Percentiles rank a stretch among this genome's conserved stretches.
Conservation (phyloP, 2,329 filamentous ascomycete species). For the Mycosphaerelloides madeirae region DNA sequence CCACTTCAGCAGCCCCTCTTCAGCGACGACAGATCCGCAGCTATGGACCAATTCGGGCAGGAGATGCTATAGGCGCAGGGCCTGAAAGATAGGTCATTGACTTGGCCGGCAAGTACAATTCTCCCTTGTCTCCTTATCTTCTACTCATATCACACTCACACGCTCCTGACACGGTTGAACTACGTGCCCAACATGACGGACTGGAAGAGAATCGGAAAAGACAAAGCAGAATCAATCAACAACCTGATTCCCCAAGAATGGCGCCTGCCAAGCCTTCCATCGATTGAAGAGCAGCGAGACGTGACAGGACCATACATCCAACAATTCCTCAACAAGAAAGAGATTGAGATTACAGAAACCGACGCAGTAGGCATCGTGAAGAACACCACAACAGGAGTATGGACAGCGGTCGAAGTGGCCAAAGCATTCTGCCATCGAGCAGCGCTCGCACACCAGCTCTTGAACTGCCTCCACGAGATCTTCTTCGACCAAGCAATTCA, state of each 20-base stretch:
- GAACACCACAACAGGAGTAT: constrained; percentile 50
- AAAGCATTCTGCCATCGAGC: constrained; percentile 55
- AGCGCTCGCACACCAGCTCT: constrained; percentile 49
- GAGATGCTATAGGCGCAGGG: too few relatives aligned
- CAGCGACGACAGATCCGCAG: too few relatives aligned
- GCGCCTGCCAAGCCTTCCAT: constrained; percentile 47
- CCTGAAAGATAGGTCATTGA: too few relatives aligned
- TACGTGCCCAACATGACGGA: constrained; percentile 12
- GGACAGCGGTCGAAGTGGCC: constrained; percentile 54
- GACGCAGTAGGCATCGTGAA: constrained; percentile 54
- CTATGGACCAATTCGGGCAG: too few relatives aligned
- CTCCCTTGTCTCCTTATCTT: too few relatives aligned
- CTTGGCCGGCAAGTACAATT: too few relatives aligned
- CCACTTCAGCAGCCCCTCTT: too few relatives aligned
- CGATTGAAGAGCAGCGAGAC: constrained; percentile 50
- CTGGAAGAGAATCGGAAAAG: constrained; percentile 49
- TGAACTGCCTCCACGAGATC: constrained; percentile 44
- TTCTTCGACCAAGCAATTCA: constrained; percentile 45
- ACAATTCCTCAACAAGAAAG: constrained; percentile 49
- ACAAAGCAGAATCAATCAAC: constrained; percentile 52
- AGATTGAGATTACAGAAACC: constrained; percentile 59
- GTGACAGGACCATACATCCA: constrained; percentile 54
- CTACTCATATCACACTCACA: too few relatives aligned
- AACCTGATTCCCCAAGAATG: constrained; percentile 55
- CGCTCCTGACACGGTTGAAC: too few relatives aligned